These are phyloP conservation scores for Sarocladium brachiariae DNA, from an alignment of 2,329 filamentous ascomycete genomes.

Conservation along the genomic window DNA sequence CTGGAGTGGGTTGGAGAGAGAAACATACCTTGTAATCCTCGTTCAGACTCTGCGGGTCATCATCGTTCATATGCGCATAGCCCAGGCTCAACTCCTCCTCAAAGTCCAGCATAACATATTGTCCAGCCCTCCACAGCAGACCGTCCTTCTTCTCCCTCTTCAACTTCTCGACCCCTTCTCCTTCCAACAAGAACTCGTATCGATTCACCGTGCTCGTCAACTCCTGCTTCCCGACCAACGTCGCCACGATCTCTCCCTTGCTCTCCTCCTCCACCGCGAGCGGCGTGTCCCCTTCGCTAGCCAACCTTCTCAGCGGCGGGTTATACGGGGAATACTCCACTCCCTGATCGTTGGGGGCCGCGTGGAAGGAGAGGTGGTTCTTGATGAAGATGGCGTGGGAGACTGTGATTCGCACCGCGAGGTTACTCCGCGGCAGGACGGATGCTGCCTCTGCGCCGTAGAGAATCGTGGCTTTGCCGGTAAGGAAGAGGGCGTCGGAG, in stretches of 20 bases:
- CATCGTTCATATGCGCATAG: conserved; percentile 77
- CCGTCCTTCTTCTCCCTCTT: not conserved
- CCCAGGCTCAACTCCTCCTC: conserved; percentile 60
- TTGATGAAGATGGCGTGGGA: conserved; percentile 55
- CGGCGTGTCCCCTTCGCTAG: conserved; percentile 41
- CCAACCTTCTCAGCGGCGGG: conserved; percentile 60
- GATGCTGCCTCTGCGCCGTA: conserved; percentile 54
- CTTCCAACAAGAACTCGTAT: conserved; percentile 42
- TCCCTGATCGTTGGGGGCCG: conserved; percentile 12
- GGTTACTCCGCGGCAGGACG: conserved; percentile 61
- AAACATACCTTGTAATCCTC: conserved; percentile 61
- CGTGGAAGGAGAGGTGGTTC: conserved; percentile 59
- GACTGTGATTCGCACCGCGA: conserved; percentile 64
- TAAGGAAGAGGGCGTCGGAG: conserved; percentile 67
- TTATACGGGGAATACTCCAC: conserved; percentile 71
- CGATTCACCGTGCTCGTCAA: conserved; percentile 62
- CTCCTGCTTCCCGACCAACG: conserved; percentile 47
- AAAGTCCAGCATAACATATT: conserved; percentile 74
- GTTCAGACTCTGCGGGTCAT: conserved; percentile 72
- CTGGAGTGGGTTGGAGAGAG: too few species aligned
- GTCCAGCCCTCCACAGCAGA: conserved; percentile 55
- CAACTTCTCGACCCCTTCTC: not conserved
- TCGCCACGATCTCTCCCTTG: conserved; percentile 35
- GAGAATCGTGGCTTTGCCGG: conserved; percentile 61
- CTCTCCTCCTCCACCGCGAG: conserved; percentile 8